Percentiles rank a stretch among this genome's conserved stretches.
These are phyloP conservation scores for Juglanconis oblonga DNA, from an alignment of 2,329 filamentous ascomycete genomes.

Conservation along the genomic window DNA sequence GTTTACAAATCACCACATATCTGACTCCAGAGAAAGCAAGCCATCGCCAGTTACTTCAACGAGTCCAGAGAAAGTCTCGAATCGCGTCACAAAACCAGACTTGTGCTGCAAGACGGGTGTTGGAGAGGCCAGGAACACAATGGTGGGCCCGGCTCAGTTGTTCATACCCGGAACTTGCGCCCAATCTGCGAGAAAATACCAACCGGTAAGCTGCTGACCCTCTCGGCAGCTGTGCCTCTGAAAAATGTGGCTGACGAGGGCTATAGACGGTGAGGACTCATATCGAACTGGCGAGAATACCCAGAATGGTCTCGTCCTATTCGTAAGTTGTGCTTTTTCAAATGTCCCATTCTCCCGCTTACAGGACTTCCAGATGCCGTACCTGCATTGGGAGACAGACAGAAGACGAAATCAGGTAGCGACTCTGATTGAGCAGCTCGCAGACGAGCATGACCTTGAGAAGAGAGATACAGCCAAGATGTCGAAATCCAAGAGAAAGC, in stretches of 20 bases:
- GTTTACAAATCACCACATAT: neutral
- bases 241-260: neutral
- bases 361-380: slow-evolving; percentile 31
- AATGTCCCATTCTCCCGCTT: neutral
- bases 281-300: slow-evolving; percentile 3
- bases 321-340: slow-evolving; percentile 22
- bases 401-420: slow-evolving; percentile 28
- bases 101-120: slow-evolving; percentile 28
- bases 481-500: neutral
- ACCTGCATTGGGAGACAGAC: slow-evolving; percentile 40
- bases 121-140: slow-evolving; percentile 36
- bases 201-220: slow-evolving; percentile 20
- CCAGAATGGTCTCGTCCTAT: slow-evolving; percentile 28
- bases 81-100: slow-evolving; percentile 13
- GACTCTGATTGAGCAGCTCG: slow-evolving; percentile 24
- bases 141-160: slow-evolving; percentile 14
- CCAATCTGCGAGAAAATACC: slow-evolving; percentile 32
- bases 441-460: slow-evolving; percentile 11
- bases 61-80: slow-evolving; percentile 18
- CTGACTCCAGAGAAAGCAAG: slow-evolving; percentile 20
- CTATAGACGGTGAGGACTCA: neutral
- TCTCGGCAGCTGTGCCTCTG: no score
- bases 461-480: neutral
- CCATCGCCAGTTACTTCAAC: slow-evolving; percentile 28
- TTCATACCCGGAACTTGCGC: slow-evolving; percentile 35